Conservation (phyloP, 495 filamentous ascomycete genomes). For the Penicillium riverlandense region DNA sequence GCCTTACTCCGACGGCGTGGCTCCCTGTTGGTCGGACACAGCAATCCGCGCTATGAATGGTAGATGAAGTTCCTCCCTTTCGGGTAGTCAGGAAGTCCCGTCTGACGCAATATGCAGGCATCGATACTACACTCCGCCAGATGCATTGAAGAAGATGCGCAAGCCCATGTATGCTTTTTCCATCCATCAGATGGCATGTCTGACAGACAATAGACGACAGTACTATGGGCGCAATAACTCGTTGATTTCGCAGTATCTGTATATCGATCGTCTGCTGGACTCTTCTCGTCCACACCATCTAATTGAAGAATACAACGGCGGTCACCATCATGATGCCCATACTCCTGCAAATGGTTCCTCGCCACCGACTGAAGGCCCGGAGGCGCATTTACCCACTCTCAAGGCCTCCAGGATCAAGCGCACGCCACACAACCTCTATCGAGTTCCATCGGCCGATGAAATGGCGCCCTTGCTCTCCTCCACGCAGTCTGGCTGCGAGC, state of each 20-base stretch:
- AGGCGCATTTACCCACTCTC: not conserved
- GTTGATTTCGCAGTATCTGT: constrained; percentile 79
- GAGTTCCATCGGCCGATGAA: constrained; percentile 53
- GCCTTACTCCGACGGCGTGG: constrained; percentile 9
- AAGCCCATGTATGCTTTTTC: constrained; percentile 20
- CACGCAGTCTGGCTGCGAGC: constrained; percentile 23
- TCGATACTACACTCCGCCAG: constrained; percentile 24
- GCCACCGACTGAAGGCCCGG: constrained; percentile 12
- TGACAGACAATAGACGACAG: constrained; percentile 36
- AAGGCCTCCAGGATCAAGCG: constrained; percentile 52
- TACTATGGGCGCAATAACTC: constrained; percentile 83
- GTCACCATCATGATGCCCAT: constrained; percentile 24
- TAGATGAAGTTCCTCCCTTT: constrained; percentile 2
- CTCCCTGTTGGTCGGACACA: constrained; percentile 27
- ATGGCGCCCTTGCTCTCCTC: constrained; percentile 49
- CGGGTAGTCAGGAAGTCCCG: no score
- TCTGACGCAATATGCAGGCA: constrained; percentile 15
- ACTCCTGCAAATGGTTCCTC: constrained; percentile 8
- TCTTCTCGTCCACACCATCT: constrained; percentile 80
- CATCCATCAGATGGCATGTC: not conserved
- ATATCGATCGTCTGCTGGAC: constrained; percentile 86
- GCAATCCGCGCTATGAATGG: constrained; percentile 31
- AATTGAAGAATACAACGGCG: constrained; percentile 67
- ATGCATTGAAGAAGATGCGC: constrained; percentile 17
- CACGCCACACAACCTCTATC: constrained; percentile 75